These are phyloP conservation scores for Colletotrichum sp. DNA, from an alignment of 2,329 filamentous ascomycete species.

Conservation along the genomic window DNA sequence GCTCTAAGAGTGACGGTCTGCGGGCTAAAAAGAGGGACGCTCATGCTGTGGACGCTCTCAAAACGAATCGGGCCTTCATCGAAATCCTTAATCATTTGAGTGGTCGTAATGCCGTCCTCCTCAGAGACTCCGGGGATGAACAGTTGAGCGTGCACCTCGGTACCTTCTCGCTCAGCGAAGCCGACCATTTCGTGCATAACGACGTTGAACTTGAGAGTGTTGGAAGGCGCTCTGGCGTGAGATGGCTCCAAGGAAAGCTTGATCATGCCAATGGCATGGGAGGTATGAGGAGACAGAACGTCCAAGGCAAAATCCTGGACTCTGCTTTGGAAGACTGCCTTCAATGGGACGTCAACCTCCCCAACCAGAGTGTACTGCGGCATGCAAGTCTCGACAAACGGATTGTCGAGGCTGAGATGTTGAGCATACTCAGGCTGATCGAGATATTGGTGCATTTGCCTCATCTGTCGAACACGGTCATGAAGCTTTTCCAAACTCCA, in stretches of 20 bases:
- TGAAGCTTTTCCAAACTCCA: constrained; percentile 96
- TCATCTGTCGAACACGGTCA: constrained; percentile 87
- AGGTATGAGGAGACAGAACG: constrained; percentile 90
- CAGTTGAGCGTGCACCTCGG: constrained; percentile 94
- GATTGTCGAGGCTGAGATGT: constrained; percentile 91
- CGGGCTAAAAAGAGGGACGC: constrained; percentile 80
- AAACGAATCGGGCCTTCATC: constrained; percentile 93
- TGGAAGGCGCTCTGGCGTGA: constrained; percentile 87
- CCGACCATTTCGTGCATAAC: constrained; percentile 97
- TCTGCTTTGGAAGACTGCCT: constrained; percentile 90
- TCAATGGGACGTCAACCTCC: constrained; percentile 89
- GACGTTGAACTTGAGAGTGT: constrained; percentile 96
- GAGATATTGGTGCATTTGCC: constrained; percentile 95
- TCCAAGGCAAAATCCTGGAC: constrained; percentile 95
- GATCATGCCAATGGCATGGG: constrained; percentile 87
- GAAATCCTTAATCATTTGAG: constrained; percentile 91
- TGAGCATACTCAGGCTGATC: constrained; percentile 94
- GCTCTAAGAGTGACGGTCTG: constrained; percentile 79
- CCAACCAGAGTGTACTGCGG: constrained; percentile 92
- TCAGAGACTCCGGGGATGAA: constrained; percentile 92
- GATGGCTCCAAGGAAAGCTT: constrained; percentile 92
- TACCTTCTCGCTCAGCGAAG: constrained; percentile 94
- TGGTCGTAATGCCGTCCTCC: constrained; percentile 90
- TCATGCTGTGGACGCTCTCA: constrained; percentile 98
- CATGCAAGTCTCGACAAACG: constrained; percentile 90